Evolutionary conservation across 202 grass and related monocot species (phyloP).

Genomic region (Hordeum pubiflorum): DNA sequence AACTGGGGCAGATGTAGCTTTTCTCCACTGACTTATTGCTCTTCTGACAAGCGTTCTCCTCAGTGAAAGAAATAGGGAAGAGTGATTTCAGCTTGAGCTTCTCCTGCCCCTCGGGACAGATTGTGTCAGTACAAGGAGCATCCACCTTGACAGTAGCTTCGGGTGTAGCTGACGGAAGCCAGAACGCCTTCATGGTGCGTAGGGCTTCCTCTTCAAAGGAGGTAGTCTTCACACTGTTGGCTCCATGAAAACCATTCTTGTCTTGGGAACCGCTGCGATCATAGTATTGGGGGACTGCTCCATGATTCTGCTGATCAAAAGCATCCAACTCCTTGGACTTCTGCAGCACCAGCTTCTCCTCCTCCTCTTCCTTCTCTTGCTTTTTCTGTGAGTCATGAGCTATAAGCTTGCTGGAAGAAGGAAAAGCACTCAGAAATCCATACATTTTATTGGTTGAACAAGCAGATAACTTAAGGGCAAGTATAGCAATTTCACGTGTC

Average conservation of each 20-base stretch:
- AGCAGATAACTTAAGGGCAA: neutral
- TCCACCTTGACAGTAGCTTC: slow-evolving; percentile 53
- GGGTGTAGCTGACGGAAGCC: slow-evolving; percentile 95
- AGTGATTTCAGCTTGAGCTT: slow-evolving; percentile 83
- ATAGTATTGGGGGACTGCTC: slow-evolving; percentile 71
- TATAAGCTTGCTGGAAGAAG: slow-evolving; percentile 62
- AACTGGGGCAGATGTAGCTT: slow-evolving; percentile 92
- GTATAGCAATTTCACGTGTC: neutral
- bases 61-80: slow-evolving; percentile 76
- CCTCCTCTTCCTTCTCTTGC: slow-evolving; percentile 82
- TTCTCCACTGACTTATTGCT: slow-evolving; percentile 54
- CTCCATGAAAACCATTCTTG: slow-evolving; percentile 88
- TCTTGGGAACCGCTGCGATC: slow-evolving; percentile 44
- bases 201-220: slow-evolving; percentile 95
- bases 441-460: neutral
- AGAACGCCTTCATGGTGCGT: slow-evolving; percentile 97
- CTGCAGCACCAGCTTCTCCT: slow-evolving; percentile 65
- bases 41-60: slow-evolving; percentile 46
- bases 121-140: slow-evolving; percentile 60
- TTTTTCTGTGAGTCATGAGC: slow-evolving; percentile 70
- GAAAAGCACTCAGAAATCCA: slow-evolving; percentile 8
- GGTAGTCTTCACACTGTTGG: slow-evolving; percentile 92
- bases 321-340: slow-evolving; percentile 70
- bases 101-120: slow-evolving; percentile 84
- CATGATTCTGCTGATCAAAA: slow-evolving; percentile 92